Evolutionary conservation across 345 rosid genomes (phyloP), one percentile per base, ranked within the genome.

Genomic region (Rhodamnia rubescens): DNA sequence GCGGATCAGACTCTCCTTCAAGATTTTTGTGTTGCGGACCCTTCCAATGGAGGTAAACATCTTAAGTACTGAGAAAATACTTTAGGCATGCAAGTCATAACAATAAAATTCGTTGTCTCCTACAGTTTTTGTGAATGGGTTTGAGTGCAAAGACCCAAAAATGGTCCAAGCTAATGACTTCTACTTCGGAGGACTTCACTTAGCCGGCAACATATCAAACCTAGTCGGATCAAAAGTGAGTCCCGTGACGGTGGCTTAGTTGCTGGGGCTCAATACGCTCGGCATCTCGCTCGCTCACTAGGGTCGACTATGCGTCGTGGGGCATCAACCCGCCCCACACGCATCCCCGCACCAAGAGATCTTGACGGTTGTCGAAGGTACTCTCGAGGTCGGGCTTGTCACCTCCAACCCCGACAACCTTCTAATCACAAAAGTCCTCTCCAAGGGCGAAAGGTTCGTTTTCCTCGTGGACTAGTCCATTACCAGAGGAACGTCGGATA

Each of bases 381-480:
- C n/a, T n/a, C n/a, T n/a, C n/a, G n/a, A n/a, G n/a, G n/a, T n/a
- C n/a, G n/a, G n/a, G n/a, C n/a, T n/a, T n/a, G n/a, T n/a, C n/a
- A n/a, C n/a, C n/a, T n/a, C n/a, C n/a, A n/a, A n/a, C n/a, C n/a
- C n/a, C n/a, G n/a, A n/a, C n/a, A n/a, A n/a, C n/a, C n/a, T n/a
- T n/a, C n/a, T n/a, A n/a, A n/a, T n/a, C n/a, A n/a, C n/a, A n/a
- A n/a, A n/a, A 87, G 81, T 85, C 10, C 85, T 86, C 3, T 11
- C 83, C 1, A 83, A 85, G 84, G 87, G 87, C 20, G 89, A 90
- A 44, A 84, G 83, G 82, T 83, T 90, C 26, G 88, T 88, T 13
- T 88, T 85, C 74, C 87, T 90, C 0, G 10, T 81, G n/a, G 90
- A 42, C 88, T 88, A 1, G 78, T 82, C 4, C 87, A 80, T 32